Evolutionary conservation across 257 asterid genomes (phyloP), one percentile per base, ranked within the genome.

Genomic region (Primulina huaijiensis): DNA sequence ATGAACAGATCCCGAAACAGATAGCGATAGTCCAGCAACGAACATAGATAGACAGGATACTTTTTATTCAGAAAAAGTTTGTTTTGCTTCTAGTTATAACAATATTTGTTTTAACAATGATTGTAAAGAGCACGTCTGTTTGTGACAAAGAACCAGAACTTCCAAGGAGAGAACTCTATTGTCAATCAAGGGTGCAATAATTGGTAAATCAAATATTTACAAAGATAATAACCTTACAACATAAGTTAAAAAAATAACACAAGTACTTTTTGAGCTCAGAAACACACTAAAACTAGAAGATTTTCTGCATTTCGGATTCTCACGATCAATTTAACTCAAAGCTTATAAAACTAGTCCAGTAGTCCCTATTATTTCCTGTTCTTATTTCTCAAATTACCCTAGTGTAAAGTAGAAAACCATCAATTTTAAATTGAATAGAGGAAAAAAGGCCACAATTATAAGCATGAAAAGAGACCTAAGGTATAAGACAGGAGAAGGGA

Each of bases 321-420:
- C 52, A 11, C 3, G 52, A 40, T 17, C 17, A 11, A 40, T 11
- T 40, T 40, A 38, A 40, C 52, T 40, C 3, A 40, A 10, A 40
- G 11, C 52, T 40, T 17, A 40, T 9, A 40, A 40, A 40, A 31
- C 10, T 40, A 40, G 52, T 40, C 52, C 52, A 31, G 3, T 40
- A 40, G 52, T 40, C 17, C 52, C 17, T 27, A 27, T 27, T 27
- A 27, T 27, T 40, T 40, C 52, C 52, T 10, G 52, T 40, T 40
- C 52, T 17, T 40, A 40, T 11, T 40, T 40, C 52, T 40, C 17
- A 11, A 11, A 40, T 3, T 40, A 40, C 5, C 17, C 6, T 17
- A 55, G 27, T 70, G 29, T 50, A 60, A 16, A 57, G 58, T 27
- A 78, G 20, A 4, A 74, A 65, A 65, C 37, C 55, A 16, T 35